Evolutionary conservation across 306 rosid species (phyloP).

Genomic region (Fragaria ananassa): DNA sequence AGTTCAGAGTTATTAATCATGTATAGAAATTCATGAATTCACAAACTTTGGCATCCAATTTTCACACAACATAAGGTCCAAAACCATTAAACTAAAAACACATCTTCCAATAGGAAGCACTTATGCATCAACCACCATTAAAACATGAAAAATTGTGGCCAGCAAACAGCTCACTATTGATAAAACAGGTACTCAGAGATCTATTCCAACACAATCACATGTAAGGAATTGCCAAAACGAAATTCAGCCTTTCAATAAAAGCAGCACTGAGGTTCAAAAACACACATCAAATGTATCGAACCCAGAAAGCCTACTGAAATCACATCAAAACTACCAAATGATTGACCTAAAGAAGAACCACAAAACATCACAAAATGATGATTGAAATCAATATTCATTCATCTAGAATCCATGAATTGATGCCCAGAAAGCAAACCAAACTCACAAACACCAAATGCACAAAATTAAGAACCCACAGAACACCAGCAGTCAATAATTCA

Average conservation of each 20-base stretch:
- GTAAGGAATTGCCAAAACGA: background rate
- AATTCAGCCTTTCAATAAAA: background rate
- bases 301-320: background rate
- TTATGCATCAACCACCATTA: background rate
- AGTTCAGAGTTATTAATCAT: background rate
- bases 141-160: background rate
- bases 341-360: background rate
- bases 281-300: background rate
- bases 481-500: background rate
- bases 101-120: background rate
- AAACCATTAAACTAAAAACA: background rate
- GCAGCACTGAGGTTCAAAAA: background rate
- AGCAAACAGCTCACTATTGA: background rate
- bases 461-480: slow-evolving; percentile 5
- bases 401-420: slow-evolving; percentile 23
- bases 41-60: background rate
- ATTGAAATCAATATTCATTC: slow-evolving; percentile 21
- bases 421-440: slow-evolving; percentile 18
- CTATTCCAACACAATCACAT: background rate
- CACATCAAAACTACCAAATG: background rate
- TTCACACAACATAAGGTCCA: background rate
- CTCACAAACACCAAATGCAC: background rate
- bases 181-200: background rate
- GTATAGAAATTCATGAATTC: background rate
- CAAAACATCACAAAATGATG: background rate